Base-by-base conservation (phyloP, 164 flowering plant species). In the Berberis thunbergii region DNA sequence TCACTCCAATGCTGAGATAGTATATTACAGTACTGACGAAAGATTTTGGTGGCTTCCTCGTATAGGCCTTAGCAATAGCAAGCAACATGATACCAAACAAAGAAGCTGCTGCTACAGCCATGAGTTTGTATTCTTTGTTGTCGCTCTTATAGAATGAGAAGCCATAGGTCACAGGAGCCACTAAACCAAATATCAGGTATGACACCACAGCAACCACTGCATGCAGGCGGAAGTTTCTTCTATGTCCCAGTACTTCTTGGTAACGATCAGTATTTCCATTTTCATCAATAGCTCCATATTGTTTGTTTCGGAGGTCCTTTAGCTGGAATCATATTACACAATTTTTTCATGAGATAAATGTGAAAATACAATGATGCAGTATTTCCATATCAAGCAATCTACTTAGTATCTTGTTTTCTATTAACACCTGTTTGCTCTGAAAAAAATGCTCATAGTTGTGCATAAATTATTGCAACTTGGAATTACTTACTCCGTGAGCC, bases 401-500 rank as follows among this genome's bases (percentile, higher is more conserved):
- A 26, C 26, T 26, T 26, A 26, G 26, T 26, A 26, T 26, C 26
- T 26, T 26, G 26, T 26, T 26, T 26, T 26, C 26, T 26, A 26
- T 26, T 26, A 26, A 26, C 26, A 26, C 26, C 26, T 26, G 26
- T 26, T 26, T 26, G 26, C 26, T 26, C 26, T n/a, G 43, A 59
- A 60, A 4, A 11, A n/a, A 39, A 52, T 64, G 54, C 57, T 52
- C 12, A 44, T 43, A 39, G 4, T 3, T 2, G 10, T 13, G 7
- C 4, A 55, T 6, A 48, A 45, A 52, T 42, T 26, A 55, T 43
- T 10, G 39, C 5, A 41, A 11, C 50, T 58, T n/a, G 40, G 41
- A 48, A 67, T 43, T 52, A 85, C 98, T 85, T 66, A 94, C 98
- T 69, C 79, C 80, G 59, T 88, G 86, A 66, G 43, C 66, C 41